Percentiles rank a stretch among this genome's conserved stretches.
phyloP scores from a whole-genome alignment of 352 stramenopile genomes.

The Pythium guiyangense region DNA sequence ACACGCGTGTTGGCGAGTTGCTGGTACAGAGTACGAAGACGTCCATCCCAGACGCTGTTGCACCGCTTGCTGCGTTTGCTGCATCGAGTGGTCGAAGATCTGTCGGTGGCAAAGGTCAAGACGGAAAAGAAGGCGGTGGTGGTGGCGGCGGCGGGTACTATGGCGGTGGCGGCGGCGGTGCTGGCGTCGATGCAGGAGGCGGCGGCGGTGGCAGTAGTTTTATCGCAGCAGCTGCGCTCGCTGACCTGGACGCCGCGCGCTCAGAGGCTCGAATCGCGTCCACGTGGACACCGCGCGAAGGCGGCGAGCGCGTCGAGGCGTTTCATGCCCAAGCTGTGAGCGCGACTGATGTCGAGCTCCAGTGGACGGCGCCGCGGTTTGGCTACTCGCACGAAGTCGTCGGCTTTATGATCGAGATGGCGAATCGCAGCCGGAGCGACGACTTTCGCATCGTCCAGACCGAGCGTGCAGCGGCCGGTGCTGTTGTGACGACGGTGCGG shows the following conservation, averaged over 20 bases:
- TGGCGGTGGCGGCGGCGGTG: constrained; percentile 63
- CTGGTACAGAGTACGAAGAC: constrained; percentile 3
- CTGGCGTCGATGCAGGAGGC: constrained; percentile 52
- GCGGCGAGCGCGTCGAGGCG: constrained; percentile 20
- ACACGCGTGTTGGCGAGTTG: too few relatives aligned
- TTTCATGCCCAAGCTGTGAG: constrained; percentile 18
- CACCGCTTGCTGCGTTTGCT: constrained; percentile 18
- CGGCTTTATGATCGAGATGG: constrained; percentile 58
- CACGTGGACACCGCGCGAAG: constrained; percentile 8
- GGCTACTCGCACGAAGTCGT: constrained; percentile 37
- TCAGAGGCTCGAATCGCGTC: constrained; percentile 11
- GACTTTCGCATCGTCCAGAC: constrained; percentile 48
- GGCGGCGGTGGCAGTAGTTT: constrained; percentile 67
- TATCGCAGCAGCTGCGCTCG: constrained; percentile 10
- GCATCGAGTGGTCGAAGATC: constrained; percentile 35
- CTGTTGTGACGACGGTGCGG: constrained; percentile 17
- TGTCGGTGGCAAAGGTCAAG: constrained; percentile 56
- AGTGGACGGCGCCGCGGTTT: constrained; percentile 32
- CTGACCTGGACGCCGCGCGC: not conserved
- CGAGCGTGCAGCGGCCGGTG: constrained; percentile 13
- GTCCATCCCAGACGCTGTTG: constrained; percentile 26
- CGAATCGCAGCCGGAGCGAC: constrained; percentile 44
- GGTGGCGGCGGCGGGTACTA: constrained; percentile 73
- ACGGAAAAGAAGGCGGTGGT: constrained; percentile 73
- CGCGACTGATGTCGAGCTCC: constrained; percentile 33